Percentiles rank a stretch among this genome's conserved stretches.
Conservation (phyloP, 2,329 filamentous ascomycete genomes). For the Botryotinia globosa region DNA sequence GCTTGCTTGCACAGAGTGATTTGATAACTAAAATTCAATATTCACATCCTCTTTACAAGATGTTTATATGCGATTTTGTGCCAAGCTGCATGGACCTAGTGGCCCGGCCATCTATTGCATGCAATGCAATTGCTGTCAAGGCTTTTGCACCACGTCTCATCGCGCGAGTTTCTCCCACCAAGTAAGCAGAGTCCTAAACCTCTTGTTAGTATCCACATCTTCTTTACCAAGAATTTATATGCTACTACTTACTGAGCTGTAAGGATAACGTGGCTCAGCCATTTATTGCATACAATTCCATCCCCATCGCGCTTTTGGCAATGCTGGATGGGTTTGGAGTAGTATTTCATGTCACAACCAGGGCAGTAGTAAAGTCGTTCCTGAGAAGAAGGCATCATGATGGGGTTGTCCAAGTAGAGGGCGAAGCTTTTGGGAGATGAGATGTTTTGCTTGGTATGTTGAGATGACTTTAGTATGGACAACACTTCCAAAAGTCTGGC, state of each 20-base stretch:
- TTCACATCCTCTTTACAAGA: rapidly evolving
- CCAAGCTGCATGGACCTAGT: neutral
- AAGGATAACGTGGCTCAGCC: rapidly evolving
- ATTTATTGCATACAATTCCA: neutral
- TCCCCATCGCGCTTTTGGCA: rapidly evolving
- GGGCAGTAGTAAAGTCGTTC: no score
- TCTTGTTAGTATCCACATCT: neutral
- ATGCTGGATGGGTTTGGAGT: no score
- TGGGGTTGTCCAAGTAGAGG: no score
- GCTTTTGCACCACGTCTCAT: neutral
- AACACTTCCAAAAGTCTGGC: no score
- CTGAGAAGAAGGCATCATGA: no score
- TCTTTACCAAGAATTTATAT: neutral
- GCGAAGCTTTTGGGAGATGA: no score
- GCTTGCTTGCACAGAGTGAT: neutral
- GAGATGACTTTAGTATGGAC: no score
- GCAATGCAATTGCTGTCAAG: neutral
- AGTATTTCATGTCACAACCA: no score
- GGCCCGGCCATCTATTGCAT: neutral
- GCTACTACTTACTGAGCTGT: neutral
- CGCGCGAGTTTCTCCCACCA: neutral
- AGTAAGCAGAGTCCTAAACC: neutral
- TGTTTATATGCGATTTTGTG: neutral
- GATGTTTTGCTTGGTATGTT: no score
- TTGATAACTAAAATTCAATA: neutral